Base-by-base conservation (phyloP, 768 basidiomycete genomes). In the Suillus subaureus region DNA sequence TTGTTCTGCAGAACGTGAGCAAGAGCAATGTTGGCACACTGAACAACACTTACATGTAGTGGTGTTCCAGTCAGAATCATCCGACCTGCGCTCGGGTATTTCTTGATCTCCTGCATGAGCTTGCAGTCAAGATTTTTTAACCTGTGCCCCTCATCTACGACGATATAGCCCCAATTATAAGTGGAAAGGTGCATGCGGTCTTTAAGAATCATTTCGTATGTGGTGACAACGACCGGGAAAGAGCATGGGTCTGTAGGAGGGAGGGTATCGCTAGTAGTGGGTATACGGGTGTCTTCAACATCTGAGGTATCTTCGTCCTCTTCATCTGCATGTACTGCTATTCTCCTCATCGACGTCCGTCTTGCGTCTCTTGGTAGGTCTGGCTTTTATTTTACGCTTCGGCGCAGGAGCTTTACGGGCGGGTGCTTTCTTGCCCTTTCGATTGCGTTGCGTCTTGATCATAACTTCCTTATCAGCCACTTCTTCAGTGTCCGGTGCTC, bases 61-160 rank as follows among this genome's bases (percentile, higher is more conserved):
- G 97, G 97, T 21, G 97, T 99, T 37, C 97, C 97, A 0, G 96
- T 99, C 67, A 99, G 78, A 65, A 99, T 91, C 87, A 98, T 91
- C 56, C 97, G 82, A 49, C 94, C 93, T 0, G 91, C 94, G 62
- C 89, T 89, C 2, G 81, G 80, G 73, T 95, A 96, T 71, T 88
- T 87, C 79, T 96, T 96, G 70, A 99, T 91, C 76, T 97, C 94
- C 65, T 84, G 84, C 78, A 98, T 93, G 18, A 98, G 85, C 79
- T 87, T 90, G 77, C 94, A 95, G 72, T 98, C 87, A 65, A 97
- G 82, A 72, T 99, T 99, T 82, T 99, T 99, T 74, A 99, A 77
- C 28, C 97, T 83, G 77, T 99, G 97, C 0, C 97, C 94, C 78
- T 97, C 94, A 74, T 96, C 94, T 3, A 99, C 97, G 66, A 99